Base-by-base conservation (phyloP, 2,329 filamentous ascomycete species). In the Paracamarosporium sp. region DNA sequence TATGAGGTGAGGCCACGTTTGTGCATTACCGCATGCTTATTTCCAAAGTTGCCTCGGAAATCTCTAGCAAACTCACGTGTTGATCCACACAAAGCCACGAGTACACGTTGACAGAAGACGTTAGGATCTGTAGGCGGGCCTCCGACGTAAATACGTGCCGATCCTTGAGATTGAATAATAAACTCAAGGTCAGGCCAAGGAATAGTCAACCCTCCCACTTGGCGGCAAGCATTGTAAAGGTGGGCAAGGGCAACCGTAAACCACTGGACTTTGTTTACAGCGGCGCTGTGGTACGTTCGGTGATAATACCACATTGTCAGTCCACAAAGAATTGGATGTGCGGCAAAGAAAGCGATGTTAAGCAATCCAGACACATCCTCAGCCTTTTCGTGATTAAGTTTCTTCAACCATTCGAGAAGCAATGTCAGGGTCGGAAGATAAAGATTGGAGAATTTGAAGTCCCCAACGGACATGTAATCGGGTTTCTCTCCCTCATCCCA, bases 181-280 rank as follows among this genome's bases (percentile, higher is more conserved):
- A 60, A 64, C 3, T 68, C 64, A 13, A 68, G 59, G 36, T 68
- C 64, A 8, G 60, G 48, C 65, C 64, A 68, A 9, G 22, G 13
- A 22, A 59, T 11, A 5, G 41, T 8, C 40, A 68, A 45, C 12
- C 62, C 60, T 3, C 65, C 65, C 15, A 65, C 53, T 25, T 65
- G 56, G 27, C 45, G 45, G 27, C 59, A 61, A 38, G 65, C 64
- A 30, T 68, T 68, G 52, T 68, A 67, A 4, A 68, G 55, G 47
- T 68, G 65, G 15, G 47, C 45, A 4, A 68, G 41, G 11, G 46
- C 56, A 9, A 53, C 53, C 9, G 64, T 27, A 45, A 68, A 65
- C 64, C 64, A 68, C 25, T 52, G 28, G 6, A 59, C 55, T 44
- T 64, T 61, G 1, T 5, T 0, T 24, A 65, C 64, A 12, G 60